Base-by-base conservation (phyloP, 2,329 filamentous ascomycete genomes). In the Calonectria henricotiae region DNA sequence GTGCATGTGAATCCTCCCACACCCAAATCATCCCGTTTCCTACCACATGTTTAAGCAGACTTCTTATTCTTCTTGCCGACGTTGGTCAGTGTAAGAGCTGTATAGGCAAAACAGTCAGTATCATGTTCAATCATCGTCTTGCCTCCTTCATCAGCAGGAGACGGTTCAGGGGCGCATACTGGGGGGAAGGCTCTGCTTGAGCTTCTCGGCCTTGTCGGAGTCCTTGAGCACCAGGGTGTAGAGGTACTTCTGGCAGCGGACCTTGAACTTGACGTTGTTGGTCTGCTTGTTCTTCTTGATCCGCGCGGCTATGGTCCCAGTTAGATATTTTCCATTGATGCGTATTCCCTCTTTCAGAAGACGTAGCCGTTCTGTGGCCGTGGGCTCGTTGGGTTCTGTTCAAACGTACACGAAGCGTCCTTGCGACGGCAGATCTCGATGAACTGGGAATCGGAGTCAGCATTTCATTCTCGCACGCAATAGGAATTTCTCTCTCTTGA, bases 391-490 rank as follows among this genome's bases (percentile, higher is more conserved):
- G 58, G 62, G 44, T 66, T 54, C 71, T 64, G 68, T 72, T 63
- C 71, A 30, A 77, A 95, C 95, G 83, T 94, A 99, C 96, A 98
- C 85, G 94, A 97, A 86, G 96, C 96, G 92, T 99, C 97, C 91
- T 98, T 97, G 86, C 96, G 94, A 88, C 96, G 93, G 92, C 94
- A 98, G 91, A 99, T 98, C 93, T 98, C 96, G 87, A 99, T 97
- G 94, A 99, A 99, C 91, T 98, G 86, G 85, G 70, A 68, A 69
- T 32, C 12, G n/a, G 20, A 43, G 79, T 83, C 75, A 84, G 82
- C 79, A 72, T 68, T 74, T 74, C 60, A 13, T 30, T 23, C 27
- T 13, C n/a, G 17, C 49, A 37, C 41, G 44, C 37, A 51, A 41
- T 78, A 73, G 27, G 12, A 49, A 41, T 51, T 58, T 13, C 20